These are phyloP conservation scores for Clonostachys rosea DNA, from an alignment of 2,329 filamentous ascomycete genomes.

Conservation along the genomic window DNA sequence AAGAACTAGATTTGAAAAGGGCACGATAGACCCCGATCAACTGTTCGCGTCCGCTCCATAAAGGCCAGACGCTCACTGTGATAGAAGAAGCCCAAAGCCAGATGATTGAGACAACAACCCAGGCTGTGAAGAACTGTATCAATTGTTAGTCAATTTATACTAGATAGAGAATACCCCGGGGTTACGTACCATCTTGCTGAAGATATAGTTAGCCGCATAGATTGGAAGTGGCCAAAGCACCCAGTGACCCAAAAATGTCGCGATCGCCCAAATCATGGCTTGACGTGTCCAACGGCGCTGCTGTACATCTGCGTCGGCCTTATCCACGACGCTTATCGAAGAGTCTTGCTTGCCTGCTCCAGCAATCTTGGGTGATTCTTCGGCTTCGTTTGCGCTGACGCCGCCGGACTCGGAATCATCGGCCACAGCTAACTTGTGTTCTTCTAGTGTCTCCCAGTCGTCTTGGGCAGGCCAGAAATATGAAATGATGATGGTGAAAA, in stretches of 20 bases:
- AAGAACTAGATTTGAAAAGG: too few species aligned
- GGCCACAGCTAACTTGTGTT: slow-evolving; percentile 14
- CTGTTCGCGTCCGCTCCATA: slow-evolving; percentile 60
- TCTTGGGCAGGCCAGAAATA: slow-evolving; percentile 33
- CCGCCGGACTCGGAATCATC: slow-evolving; percentile 11
- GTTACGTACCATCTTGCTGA: slow-evolving; percentile 59
- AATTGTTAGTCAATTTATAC: too few species aligned
- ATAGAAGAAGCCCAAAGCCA: slow-evolving; percentile 56
- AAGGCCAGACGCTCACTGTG: slow-evolving; percentile 74
- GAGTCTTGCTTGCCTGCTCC: too few species aligned
- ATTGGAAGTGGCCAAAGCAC: slow-evolving; percentile 91
- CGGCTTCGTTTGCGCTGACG: slow-evolving; percentile 21
- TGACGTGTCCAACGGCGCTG: slow-evolving; percentile 41
- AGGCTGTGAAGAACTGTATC: slow-evolving; percentile 63
- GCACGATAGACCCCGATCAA: too few species aligned
- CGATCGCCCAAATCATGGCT: slow-evolving; percentile 22
- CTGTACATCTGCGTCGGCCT: slow-evolving; percentile 12
- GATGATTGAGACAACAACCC: slow-evolving; percentile 62
- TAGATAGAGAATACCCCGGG: background rate
- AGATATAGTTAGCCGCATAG: slow-evolving; percentile 77
- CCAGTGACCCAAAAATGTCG: slow-evolving; percentile 61
- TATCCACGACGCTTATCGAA: slow-evolving; percentile 8
- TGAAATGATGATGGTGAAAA: slow-evolving; percentile 42
- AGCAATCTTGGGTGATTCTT: slow-evolving; percentile 2
- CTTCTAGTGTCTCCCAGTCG: slow-evolving; percentile 30